Evolutionary conservation across 306 rosid species (phyloP).

Genomic region (Coriaria nepalensis): DNA sequence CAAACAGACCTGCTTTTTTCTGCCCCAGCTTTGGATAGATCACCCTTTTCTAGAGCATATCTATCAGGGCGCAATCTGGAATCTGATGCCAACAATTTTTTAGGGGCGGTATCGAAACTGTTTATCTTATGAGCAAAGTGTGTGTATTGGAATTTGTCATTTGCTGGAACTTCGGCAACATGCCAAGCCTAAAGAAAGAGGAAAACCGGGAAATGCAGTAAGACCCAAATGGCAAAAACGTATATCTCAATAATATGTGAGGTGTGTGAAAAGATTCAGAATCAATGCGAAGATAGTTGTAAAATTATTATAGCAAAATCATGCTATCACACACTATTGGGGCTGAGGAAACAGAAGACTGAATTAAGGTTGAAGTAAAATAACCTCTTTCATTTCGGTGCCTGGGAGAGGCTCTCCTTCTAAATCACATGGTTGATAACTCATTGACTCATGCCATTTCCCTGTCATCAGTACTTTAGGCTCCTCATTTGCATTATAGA

Average conservation of each 20-base stretch:
- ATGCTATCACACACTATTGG: not conserved
- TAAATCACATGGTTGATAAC: conserved; percentile 71
- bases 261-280: not conserved
- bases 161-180: conserved; percentile 56
- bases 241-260: not conserved
- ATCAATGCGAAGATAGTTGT: too few relatives aligned
- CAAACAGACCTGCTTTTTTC: conserved; percentile 62
- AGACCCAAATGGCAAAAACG: not conserved
- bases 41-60: conserved; percentile 77
- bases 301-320: too few relatives aligned
- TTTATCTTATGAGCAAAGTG: conserved; percentile 80
- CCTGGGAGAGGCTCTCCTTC: conserved; percentile 87
- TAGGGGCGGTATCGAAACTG: conserved; percentile 77
- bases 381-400: conserved; percentile 79
- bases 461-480: conserved; percentile 88
- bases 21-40: conserved; percentile 69
- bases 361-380: not conserved
- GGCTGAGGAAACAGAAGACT: not conserved
- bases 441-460: conserved; percentile 81
- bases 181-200: conserved; percentile 64
- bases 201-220: not conserved
- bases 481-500: conserved; percentile 71
- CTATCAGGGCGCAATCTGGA: conserved; percentile 93
- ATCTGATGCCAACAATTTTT: conserved; percentile 66
- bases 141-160: conserved; percentile 75